Base-by-base conservation (phyloP, 2,329 filamentous ascomycete genomes). In the Fusarium equiseti region DNA sequence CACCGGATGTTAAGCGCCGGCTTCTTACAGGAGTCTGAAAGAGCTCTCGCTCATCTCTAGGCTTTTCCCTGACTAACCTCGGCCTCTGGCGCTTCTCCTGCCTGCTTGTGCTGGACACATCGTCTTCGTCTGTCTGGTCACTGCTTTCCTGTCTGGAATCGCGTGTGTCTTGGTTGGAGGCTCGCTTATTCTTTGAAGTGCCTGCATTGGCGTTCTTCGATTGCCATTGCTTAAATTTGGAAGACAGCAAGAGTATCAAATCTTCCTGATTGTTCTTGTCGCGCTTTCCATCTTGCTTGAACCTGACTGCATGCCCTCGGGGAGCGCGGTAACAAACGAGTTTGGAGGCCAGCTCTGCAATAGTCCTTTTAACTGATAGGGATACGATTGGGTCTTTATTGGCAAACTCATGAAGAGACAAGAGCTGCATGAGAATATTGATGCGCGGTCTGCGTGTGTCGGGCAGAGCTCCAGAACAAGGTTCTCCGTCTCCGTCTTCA, bases 11-110 rank as follows among this genome's bases (percentile, higher is more conserved):
- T 18, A 22, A 38, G 18, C 16, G 32, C 1, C 38, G 31, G 12
- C 48, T 38, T 12, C 65, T 71, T 11, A 29, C 40, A 15, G 68
- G 63, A 1, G 67, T 68, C 49, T 48, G 40, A 2, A 48, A n/a
- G 3, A 43, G 13, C 11, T 58, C 20, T 8, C 43, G 7, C 6
- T 16, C 35, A 16, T 31, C 24, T 35, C 44, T 15, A 5, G 18
- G 24, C 4, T 12, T 44, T 43, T 70, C 35, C 32, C 62, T 56
- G 4, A 11, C 20, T 8, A 67, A 44, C 29, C 40, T n/a, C 1
- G 67, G 67, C 8, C 68, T 40, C 31, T 32, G 49, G 13, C 26
- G 32, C 10, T 20, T 31, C 8, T 9, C 9, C 15, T 3, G 9
- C 22, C 15, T 35, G 6, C 29, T 27, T 40, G 5, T 20, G 16